Evolutionary conservation across 768 basidiomycete genomes (phyloP), one percentile per base, ranked within the genome.

Genomic region (Xerocomellus intermedius): DNA sequence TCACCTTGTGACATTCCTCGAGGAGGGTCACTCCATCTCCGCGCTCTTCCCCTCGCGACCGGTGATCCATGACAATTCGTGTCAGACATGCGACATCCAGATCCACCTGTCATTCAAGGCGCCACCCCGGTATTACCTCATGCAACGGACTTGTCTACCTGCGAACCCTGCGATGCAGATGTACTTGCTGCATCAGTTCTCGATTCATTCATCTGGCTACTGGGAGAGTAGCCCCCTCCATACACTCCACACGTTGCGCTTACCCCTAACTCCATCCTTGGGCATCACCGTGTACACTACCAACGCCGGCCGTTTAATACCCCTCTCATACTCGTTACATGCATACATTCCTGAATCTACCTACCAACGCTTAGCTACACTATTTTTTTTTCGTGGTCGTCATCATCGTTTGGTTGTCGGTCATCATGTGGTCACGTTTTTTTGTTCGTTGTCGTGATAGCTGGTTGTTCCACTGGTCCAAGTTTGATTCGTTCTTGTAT

Each of bases 241-340:
- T 30, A 19, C 45, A 32, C 48, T 41, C 17, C n/a, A 41, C 51
- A 26, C 16, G 14, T 38, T 36, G 28, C 36, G 28, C 22, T 42
- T 43, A 42, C 37, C 48, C n/a, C 46, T 22, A 30, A 33, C 43
- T 44, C 35, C 39, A 38, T 47, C 28, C 35, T 35, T 41, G 24
- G 24, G 38, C 48, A 51, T 56, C 33, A 50, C 22, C 45, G 44
- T 42, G 55, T 58, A 60, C 45, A 60, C n/a, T 52, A 64, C 36
- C 47, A 44, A 54, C 65, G 65, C 67, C 50, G 67, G 67, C 28
- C 67, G 67, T 67, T 60, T 61, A 55, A 68, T 68, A 68, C 67
- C 67, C 58, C 7, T 39, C 33, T 32, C 55, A 59, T 54, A 54
- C 44, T 57, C 38, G 44, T 16, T 48, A 43, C 44, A 46, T 45